phyloP scores from a whole-genome alignment of 805 yeast species.

The Grigorovia yakushimaensis region DNA sequence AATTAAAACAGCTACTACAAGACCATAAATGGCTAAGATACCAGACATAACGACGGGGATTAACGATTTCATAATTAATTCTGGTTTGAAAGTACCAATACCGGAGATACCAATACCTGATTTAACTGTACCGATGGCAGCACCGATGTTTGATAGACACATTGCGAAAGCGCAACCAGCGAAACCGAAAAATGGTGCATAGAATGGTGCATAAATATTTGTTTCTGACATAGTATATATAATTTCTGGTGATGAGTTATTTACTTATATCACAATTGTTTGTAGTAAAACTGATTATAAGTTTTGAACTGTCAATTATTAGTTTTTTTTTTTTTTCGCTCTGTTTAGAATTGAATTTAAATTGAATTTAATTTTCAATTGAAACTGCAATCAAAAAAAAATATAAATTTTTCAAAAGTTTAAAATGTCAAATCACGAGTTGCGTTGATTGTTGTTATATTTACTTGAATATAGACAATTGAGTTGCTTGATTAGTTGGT shows the following conservation, averaged over 20 bases:
- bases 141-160: conserved; percentile 91
- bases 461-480: too few species aligned
- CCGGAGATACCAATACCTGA: conserved; percentile 98
- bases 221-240: conserved; percentile 3
- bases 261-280: too few species aligned
- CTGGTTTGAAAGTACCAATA: conserved; percentile 96
- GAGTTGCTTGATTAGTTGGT: neutral
- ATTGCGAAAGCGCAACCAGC: conserved; percentile 95
- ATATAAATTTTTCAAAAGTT: too few species aligned
- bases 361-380: too few species aligned
- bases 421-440: too few species aligned
- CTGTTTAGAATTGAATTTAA: too few species aligned
- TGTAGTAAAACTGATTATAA: too few species aligned
- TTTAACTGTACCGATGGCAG: conserved; percentile 97
- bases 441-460: too few species aligned
- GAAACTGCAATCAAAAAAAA: too few species aligned
- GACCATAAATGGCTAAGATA: conserved; percentile 91
- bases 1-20: conserved; percentile 91
- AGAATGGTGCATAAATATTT: conserved; percentile 70
- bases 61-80: conserved; percentile 86
- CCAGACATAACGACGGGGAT: conserved; percentile 99
- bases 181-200: conserved; percentile 95
- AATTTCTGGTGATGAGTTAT: neutral
- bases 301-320: too few species aligned
- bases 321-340: too few species aligned